phyloP scores from a whole-genome alignment of 2,329 filamentous ascomycete genomes.

The Calonectria multiphialidica region DNA sequence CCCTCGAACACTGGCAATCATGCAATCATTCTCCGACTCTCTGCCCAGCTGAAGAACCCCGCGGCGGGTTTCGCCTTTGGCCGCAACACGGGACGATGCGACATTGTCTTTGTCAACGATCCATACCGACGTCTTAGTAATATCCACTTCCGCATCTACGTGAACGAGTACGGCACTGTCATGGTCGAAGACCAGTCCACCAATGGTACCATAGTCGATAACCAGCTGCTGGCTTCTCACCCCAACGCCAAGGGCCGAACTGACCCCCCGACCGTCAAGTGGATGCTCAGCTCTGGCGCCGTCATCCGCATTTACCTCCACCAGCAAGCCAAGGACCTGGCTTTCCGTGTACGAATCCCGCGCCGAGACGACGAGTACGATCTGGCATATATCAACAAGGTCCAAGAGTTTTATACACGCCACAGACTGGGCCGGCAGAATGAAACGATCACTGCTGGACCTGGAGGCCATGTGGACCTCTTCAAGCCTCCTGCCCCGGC shows the following conservation, averaged over 20 bases:
- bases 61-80: constrained; percentile 87
- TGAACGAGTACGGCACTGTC: constrained; percentile 86
- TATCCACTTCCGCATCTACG: constrained; percentile 93
- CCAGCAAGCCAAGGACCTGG: constrained; percentile 69
- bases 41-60: constrained; percentile 77
- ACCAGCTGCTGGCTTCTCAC: constrained; percentile 68
- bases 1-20: constrained; percentile 65
- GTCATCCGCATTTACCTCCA: constrained; percentile 77
- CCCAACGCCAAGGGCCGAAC: constrained; percentile 50
- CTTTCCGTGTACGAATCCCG: constrained; percentile 89
- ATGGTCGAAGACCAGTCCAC: constrained; percentile 96
- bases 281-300: constrained; percentile 79
- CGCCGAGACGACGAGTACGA: constrained; percentile 76
- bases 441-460: constrained; percentile 61
- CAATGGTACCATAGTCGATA: constrained; percentile 94
- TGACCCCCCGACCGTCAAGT: constrained; percentile 51
- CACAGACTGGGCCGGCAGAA: constrained; percentile 50
- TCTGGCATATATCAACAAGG: constrained; percentile 75
- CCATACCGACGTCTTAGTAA: constrained; percentile 85
- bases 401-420: constrained; percentile 72
- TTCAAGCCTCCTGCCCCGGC: constrained; percentile 45
- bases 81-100: constrained; percentile 78
- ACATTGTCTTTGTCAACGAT: constrained; percentile 77
- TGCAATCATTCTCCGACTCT: constrained; percentile 86
- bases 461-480: constrained; percentile 59